Conservation (phyloP, 2,329 filamentous ascomycete genomes). For the Penicillium concentricum region DNA sequence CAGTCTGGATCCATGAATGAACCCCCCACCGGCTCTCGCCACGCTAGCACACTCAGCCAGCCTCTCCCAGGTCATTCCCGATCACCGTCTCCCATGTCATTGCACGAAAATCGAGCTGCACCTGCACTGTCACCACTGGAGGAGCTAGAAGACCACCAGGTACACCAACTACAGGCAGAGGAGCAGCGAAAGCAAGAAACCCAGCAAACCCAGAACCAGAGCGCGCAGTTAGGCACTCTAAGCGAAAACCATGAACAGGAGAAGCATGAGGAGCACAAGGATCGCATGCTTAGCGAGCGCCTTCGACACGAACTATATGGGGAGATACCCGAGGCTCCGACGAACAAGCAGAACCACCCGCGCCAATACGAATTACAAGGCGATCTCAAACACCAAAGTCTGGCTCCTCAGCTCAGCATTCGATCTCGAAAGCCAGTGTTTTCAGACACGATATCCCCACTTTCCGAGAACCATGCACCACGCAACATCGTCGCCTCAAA, state of each 20-base stretch:
- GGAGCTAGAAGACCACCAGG: not conserved
- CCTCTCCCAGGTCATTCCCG: conserved; percentile 3
- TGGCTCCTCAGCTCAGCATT: conserved; percentile 3
- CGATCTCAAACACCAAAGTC: not conserved
- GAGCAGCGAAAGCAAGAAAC: not conserved
- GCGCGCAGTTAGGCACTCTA: not conserved
- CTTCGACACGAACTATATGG: not conserved
- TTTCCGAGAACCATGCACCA: not conserved
- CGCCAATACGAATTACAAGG: not conserved
- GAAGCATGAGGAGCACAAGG: not conserved
- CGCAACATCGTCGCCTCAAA: conserved; percentile 8
- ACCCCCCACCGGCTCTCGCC: not conserved
- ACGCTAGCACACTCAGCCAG: conserved; percentile 7
- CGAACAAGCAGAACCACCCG: not conserved
- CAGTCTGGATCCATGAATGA: conserved; percentile 2
- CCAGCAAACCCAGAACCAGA: not conserved
- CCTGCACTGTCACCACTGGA: not conserved
- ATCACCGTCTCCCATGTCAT: conserved; percentile 2
- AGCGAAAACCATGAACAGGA: conserved; percentile 1
- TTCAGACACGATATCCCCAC: not conserved
- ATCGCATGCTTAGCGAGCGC: not conserved
- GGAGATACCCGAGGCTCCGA: not conserved
- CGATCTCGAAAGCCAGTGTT: conserved; percentile 11
- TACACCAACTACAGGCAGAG: not conserved
- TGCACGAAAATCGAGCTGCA: not conserved